These are phyloP conservation scores for Panaeolus papilionaceus DNA, from an alignment of 768 basidiomycete genomes.

Conservation along the genomic window DNA sequence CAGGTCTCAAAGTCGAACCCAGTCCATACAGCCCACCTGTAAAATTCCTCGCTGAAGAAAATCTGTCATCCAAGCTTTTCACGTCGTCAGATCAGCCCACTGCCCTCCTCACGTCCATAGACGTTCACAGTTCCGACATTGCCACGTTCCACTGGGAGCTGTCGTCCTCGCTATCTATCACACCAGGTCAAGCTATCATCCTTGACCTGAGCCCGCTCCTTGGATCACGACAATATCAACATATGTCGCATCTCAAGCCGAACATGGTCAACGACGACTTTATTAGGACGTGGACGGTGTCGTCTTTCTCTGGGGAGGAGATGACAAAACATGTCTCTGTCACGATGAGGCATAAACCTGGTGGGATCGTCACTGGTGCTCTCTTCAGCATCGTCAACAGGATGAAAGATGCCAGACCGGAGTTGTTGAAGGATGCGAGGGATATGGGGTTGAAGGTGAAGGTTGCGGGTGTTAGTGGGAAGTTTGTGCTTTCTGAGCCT, in stretches of 20 bases:
- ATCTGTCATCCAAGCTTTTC: constrained; percentile 32
- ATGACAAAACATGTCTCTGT: constrained; percentile 40
- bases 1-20: constrained; percentile 25
- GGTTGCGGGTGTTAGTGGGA: constrained; percentile 60
- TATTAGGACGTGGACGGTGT: constrained; percentile 71
- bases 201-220: constrained; percentile 60
- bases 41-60: constrained; percentile 56
- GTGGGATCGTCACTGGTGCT: constrained; percentile 60
- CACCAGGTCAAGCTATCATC: constrained; percentile 59
- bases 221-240: constrained; percentile 51
- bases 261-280: constrained; percentile 63
- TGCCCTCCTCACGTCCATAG: constrained; percentile 45
- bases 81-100: constrained; percentile 33
- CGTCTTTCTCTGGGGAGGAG: constrained; percentile 30
- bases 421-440: constrained; percentile 45
- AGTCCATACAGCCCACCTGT: constrained; percentile 70
- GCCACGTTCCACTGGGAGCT: constrained; percentile 60
- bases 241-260: constrained; percentile 54
- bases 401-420: constrained; percentile 44
- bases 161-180: constrained; percentile 38
- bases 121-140: constrained; percentile 52
- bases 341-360: constrained; percentile 61
- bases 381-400: constrained; percentile 57
- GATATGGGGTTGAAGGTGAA: constrained; percentile 46
- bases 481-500: constrained; percentile 45